phyloP scores from a whole-genome alignment of 345 rosid genomes.

The thale cress (Arabidopsis thaliana) region DNA sequence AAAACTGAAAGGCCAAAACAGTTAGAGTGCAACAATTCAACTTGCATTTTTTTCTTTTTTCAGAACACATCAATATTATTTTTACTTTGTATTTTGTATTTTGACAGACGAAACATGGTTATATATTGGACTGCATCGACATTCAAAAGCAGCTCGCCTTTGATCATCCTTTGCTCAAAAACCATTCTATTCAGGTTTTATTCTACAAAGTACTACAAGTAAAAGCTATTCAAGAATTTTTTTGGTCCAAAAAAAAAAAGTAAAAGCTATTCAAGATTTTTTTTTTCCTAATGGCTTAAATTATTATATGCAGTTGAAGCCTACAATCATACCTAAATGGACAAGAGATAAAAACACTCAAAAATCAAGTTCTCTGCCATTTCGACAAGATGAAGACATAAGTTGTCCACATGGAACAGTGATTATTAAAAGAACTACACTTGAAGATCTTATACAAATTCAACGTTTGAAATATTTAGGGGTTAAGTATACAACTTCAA shows the following conservation, averaged over 20 bases:
- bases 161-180: constrained; percentile 6
- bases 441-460: constrained; percentile 25
- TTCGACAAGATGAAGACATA: constrained; percentile 5
- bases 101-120: constrained; percentile 29
- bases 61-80: neutral
- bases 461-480: constrained; percentile 20
- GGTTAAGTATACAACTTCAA: constrained; percentile 9
- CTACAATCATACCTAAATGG: constrained; percentile 34
- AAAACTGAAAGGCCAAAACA: too few relatives aligned
- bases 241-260: too few relatives aligned
- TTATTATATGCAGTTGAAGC: constrained; percentile 29
- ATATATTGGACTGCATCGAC: constrained; percentile 42
- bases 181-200: constrained; percentile 37
- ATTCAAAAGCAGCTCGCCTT: constrained; percentile 33
- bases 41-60: neutral
- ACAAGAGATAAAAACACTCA: constrained; percentile 27
- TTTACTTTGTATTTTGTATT: neutral
- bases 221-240: neutral
- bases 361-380: neutral
- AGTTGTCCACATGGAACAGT: constrained; percentile 39
- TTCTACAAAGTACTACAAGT: neutral
- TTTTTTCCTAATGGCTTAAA: neutral
- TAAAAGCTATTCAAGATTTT: neutral
- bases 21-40: neutral
- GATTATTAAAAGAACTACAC: constrained; percentile 28